phyloP scores from a whole-genome alignment of 192 early-diverging fungal species.

The Coemansia sp. region DNA sequence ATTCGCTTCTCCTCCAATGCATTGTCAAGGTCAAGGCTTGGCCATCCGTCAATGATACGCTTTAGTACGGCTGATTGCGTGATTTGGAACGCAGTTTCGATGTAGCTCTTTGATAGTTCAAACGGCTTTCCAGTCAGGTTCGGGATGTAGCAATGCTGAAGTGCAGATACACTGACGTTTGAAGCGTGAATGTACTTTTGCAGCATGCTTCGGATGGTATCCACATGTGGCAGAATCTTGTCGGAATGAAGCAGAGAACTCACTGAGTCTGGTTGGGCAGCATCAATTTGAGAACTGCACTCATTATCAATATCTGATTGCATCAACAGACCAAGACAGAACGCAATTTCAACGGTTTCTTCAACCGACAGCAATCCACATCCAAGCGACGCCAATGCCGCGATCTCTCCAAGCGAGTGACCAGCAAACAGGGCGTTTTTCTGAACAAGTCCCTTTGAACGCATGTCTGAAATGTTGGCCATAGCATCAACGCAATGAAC shows the following conservation, averaged over 20 bases:
- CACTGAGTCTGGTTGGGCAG: not conserved
- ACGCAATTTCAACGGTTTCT: slow-evolving; percentile 79
- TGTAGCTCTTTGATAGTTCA: slow-evolving; percentile 72
- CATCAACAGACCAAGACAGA: slow-evolving; percentile 96
- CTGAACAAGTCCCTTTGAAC: slow-evolving; percentile 76
- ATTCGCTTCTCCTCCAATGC: slow-evolving; percentile 70
- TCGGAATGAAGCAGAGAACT: not conserved
- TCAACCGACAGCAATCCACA: slow-evolving; percentile 62
- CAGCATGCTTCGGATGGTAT: not conserved
- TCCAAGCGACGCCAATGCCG: slow-evolving; percentile 77
- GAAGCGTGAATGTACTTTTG: not conserved
- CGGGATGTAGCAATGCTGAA: slow-evolving; percentile 84
- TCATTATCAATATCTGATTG: slow-evolving; percentile 81
- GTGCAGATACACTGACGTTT: slow-evolving; percentile 14
- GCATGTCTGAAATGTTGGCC: slow-evolving; percentile 87
- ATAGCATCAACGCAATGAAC: slow-evolving; percentile 82
- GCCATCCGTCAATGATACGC: not conserved
- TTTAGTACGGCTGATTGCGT: not conserved
- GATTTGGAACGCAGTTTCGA: slow-evolving; percentile 65
- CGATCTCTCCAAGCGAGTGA: slow-evolving; percentile 91
- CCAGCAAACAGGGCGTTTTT: slow-evolving; percentile 82
- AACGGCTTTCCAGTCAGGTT: slow-evolving; percentile 93
- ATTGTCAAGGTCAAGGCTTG: not conserved
- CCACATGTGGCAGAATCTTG: not conserved
- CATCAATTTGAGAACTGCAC: slow-evolving; percentile 70